These are phyloP conservation scores for Syzygium jambos DNA, from an alignment of 345 rosid genomes.

Conservation along the genomic window DNA sequence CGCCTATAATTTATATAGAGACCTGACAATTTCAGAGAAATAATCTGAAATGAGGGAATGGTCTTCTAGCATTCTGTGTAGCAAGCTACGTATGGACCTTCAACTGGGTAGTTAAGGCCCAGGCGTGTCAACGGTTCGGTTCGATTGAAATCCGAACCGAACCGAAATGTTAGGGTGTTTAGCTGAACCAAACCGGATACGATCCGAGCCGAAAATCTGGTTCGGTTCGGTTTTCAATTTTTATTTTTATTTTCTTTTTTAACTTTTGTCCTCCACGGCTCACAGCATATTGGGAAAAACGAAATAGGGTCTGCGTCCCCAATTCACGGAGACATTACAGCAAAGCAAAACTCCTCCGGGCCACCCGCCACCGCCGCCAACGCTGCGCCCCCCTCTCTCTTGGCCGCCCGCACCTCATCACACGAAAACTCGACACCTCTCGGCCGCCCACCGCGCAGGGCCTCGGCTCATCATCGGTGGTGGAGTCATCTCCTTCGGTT, in stretches of 20 bases:
- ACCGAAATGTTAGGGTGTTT: no score
- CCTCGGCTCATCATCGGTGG: background rate
- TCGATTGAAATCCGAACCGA: no score
- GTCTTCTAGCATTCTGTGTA: background rate
- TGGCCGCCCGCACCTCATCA: background rate
- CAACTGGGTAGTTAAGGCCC: background rate
- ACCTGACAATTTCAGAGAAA: background rate
- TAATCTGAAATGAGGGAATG: background rate
- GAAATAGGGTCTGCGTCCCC: no score
- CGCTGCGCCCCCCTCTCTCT: no score
- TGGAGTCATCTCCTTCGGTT: background rate
- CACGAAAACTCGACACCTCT: background rate
- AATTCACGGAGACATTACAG: no score
- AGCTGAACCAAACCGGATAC: no score
- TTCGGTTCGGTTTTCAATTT: no score
- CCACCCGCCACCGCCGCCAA: background rate
- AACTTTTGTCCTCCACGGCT: background rate
- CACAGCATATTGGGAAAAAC: background rate
- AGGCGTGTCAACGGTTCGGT: no score
- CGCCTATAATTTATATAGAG: background rate
- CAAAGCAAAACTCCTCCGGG: background rate
- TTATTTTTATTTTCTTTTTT: no score
- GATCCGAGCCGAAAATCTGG: no score
- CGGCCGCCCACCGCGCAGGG: background rate
- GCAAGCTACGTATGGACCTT: background rate